Evolutionary conservation across 768 basidiomycete genomes (phyloP).

Genomic region (Infundibulicybe gibba): DNA sequence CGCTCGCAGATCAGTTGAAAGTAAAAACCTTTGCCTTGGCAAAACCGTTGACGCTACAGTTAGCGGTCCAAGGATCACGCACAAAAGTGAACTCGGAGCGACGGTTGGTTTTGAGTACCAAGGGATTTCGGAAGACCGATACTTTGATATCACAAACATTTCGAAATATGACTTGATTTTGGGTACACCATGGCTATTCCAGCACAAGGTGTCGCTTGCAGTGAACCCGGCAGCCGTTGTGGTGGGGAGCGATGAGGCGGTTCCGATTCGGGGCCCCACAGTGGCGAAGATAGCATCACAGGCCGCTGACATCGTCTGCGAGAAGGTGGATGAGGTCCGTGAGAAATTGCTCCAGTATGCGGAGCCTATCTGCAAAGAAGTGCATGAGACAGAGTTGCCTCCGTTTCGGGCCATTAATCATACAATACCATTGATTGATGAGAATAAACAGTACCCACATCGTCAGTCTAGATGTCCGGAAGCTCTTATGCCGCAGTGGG

Average conservation of each 20-base stretch:
- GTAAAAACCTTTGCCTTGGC: conserved; percentile 7
- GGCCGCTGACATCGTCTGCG: neutral
- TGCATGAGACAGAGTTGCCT: conserved; percentile 15
- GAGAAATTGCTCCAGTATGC: conserved; percentile 8
- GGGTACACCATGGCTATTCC: conserved; percentile 23
- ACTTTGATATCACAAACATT: neutral
- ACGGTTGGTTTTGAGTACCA: neutral
- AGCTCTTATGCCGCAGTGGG: neutral
- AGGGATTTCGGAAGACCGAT: neutral
- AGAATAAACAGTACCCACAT: conserved; percentile 1
- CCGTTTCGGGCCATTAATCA: conserved; percentile 27
- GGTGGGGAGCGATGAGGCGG: conserved; percentile 1
- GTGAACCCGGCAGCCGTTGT: conserved; percentile 7
- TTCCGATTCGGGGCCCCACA: conserved; percentile 5
- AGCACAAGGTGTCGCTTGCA: conserved; percentile 11
- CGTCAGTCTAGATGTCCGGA: neutral
- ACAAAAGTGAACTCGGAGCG: neutral
- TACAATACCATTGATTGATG: conserved; percentile 23
- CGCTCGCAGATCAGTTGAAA: neutral
- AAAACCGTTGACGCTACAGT: conserved; percentile 24
- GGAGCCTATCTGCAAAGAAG: too few species aligned
- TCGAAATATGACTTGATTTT: conserved; percentile 23
- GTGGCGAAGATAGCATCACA: neutral
- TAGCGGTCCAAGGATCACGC: conserved; percentile 18
- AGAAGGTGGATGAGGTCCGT: neutral